Base-by-base conservation (phyloP, 441 rosid genomes). In the Adansonia gregorii region DNA sequence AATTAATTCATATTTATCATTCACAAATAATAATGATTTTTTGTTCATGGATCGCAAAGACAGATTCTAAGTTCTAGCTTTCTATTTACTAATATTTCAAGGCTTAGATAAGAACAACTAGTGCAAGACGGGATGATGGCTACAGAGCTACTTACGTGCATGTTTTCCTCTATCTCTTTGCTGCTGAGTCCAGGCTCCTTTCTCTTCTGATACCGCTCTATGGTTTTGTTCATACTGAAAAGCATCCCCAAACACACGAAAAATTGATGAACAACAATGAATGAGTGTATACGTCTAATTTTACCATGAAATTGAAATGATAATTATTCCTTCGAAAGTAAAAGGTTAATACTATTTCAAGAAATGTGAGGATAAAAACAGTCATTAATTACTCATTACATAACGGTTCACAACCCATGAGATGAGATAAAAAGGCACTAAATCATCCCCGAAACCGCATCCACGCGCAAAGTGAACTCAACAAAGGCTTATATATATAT, bases 141-240 rank as follows among this genome's bases (percentile, higher is more conserved):
- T 35, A 0, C 14, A 27, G 24, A 51, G 61, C 1, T 19, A 27
- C 27, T 22, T 14, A 91, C 97, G 92, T 83, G 87, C 78, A 83
- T 60, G 67, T 78, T 68, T 45, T 80, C 86, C 66, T 82, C 78
- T 72, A 64, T 64, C 10, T 67, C 27, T 72, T 80, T 82, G 73
- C 48, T 65, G 77, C 43, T 77, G 74, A 71, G 74, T 67, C 85
- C 92, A 8, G 58, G 81, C 69, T 90, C 91, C 84, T 82, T 60
- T 77, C 85, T 89, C 81, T 78, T 91, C 67, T 90, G 92, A 76
- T 94, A 94, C 19, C 93, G 82, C 74, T 94, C 98, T 77, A 94
- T 85, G 14, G 89, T 91, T 78, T 78, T 89, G 59, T 74, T 82
- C 80, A 83, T 79, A 77, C 97, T 94, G 87, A 76, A 51, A 4